Evolutionary conservation across 176 grass and related monocot species (phyloP).

Genomic region (Carex kokanica): DNA sequence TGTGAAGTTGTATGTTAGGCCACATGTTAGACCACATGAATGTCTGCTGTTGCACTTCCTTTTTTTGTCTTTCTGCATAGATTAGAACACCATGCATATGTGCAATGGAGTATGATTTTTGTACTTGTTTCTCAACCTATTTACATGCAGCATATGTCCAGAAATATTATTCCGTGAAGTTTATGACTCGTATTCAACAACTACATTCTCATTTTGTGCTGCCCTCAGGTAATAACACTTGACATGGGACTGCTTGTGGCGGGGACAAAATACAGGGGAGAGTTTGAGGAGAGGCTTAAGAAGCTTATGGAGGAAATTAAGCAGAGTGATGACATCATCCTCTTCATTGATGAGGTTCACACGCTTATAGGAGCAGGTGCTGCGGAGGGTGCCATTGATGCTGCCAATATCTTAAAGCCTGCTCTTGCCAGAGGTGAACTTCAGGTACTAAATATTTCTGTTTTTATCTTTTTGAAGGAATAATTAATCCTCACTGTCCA

Average conservation of each 20-base stretch:
- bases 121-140: not conserved
- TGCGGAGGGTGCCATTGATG: conserved; percentile 98
- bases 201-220: not conserved
- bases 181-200: not conserved
- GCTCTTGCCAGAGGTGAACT: conserved; percentile 99
- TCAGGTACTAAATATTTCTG: conserved; percentile 52
- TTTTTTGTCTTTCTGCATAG: not conserved
- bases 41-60: conserved; percentile 11
- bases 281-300: conserved; percentile 98
- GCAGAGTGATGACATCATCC: conserved; percentile 95
- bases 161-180: not conserved
- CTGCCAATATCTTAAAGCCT: conserved; percentile 97
- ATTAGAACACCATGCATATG: conserved; percentile 5
- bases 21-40: not conserved
- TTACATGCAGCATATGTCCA: not conserved
- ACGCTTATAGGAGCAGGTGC: conserved; percentile 98
- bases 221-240: conserved; percentile 83
- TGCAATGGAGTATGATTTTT: not conserved
- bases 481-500: not conserved
- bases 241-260: conserved; percentile 99
- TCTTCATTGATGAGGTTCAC: conserved; percentile 99
- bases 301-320: conserved; percentile 99
- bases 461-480: not conserved
- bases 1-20: not conserved
- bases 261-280: conserved; percentile 98